Conservation (phyloP, 768 basidiomycete species). For the Pisolithus tinctorius region DNA sequence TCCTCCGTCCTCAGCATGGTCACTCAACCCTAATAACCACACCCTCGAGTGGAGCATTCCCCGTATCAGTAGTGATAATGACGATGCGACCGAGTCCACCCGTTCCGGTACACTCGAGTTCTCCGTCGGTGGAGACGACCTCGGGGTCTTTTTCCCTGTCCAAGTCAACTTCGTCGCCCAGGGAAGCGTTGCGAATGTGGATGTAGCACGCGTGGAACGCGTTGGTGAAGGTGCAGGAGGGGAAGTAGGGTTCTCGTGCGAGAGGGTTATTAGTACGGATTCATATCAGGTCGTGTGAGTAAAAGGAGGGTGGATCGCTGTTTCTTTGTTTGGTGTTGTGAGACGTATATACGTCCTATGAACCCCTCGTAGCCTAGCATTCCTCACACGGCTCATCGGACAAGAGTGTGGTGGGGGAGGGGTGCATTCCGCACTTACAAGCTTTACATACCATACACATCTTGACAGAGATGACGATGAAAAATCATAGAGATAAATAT, state of each 20-base stretch:
- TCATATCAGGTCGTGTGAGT: slow-evolving; percentile 48
- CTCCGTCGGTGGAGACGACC: slow-evolving; percentile 77
- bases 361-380: too few species aligned
- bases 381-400: too few species aligned
- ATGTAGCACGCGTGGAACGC: slow-evolving; percentile 51
- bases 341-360: too few species aligned
- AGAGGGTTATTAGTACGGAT: slow-evolving; percentile 46
- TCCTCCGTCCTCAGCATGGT: slow-evolving; percentile 52
- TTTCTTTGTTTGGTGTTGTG: too few species aligned
- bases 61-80: slow-evolving; percentile 47
- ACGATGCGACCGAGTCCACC: slow-evolving; percentile 11
- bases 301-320: too few species aligned
- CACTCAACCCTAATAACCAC: slow-evolving; percentile 72
- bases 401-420: too few species aligned
- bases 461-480: too few species aligned
- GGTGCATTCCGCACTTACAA: too few species aligned
- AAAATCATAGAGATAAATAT: too few species aligned
- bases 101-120: slow-evolving; percentile 88
- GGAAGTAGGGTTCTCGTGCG: slow-evolving; percentile 50
- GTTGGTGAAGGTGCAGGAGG: slow-evolving; percentile 41
- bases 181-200: slow-evolving; percentile 75
- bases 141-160: slow-evolving; percentile 88
- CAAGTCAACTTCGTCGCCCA: slow-evolving; percentile 72
- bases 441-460: too few species aligned
- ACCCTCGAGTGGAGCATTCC: slow-evolving; percentile 84